phyloP scores from a whole-genome alignment of 2,329 filamentous ascomycete genomes.

The Neofusicoccum kwambonambiense region DNA sequence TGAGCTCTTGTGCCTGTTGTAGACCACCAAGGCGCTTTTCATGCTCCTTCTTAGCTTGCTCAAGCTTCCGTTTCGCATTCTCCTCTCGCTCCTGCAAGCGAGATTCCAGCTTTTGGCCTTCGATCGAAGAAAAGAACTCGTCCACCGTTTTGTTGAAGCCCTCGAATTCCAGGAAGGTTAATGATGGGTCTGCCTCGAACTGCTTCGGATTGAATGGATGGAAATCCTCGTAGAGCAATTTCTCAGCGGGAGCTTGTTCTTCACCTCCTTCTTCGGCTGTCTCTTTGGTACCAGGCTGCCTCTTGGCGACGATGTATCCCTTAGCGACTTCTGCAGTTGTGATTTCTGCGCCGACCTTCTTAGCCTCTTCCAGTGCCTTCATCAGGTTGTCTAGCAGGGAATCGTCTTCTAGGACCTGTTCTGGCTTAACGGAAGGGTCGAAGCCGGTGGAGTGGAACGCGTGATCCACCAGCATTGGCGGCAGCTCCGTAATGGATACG shows the following conservation, averaged over 20 bases:
- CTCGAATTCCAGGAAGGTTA: constrained; percentile 72
- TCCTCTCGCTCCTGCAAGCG: constrained; percentile 78
- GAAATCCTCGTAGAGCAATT: constrained; percentile 85
- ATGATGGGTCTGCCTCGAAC: constrained; percentile 64
- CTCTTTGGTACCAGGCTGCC: constrained; percentile 24
- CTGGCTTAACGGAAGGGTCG: constrained; percentile 65
- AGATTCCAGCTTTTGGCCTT: constrained; percentile 88
- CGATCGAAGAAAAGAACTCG: constrained; percentile 94
- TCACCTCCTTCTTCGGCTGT: constrained; percentile 34
- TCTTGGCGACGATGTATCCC: constrained; percentile 85
- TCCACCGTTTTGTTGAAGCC: constrained; percentile 93
- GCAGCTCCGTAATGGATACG: constrained; percentile 81
- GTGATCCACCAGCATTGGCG: constrained; percentile 85
- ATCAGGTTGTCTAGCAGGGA: constrained; percentile 65
- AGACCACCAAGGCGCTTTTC: constrained; percentile 80
- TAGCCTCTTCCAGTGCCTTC: constrained; percentile 66
- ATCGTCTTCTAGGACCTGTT: constrained; percentile 68
- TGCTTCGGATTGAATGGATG: constrained; percentile 87
- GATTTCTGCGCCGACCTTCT: constrained; percentile 67
- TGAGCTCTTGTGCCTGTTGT: constrained; percentile 76
- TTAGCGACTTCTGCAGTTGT: constrained; percentile 64
- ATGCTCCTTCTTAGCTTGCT: constrained; percentile 81
- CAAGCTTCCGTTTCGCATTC: constrained; percentile 77
- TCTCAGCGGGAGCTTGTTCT: constrained; percentile 42
- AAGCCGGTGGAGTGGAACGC: constrained; percentile 69